Evolutionary conservation across 495 filamentous ascomycete genomes (phyloP).

Genomic region (Penicillium egyptiacum): DNA sequence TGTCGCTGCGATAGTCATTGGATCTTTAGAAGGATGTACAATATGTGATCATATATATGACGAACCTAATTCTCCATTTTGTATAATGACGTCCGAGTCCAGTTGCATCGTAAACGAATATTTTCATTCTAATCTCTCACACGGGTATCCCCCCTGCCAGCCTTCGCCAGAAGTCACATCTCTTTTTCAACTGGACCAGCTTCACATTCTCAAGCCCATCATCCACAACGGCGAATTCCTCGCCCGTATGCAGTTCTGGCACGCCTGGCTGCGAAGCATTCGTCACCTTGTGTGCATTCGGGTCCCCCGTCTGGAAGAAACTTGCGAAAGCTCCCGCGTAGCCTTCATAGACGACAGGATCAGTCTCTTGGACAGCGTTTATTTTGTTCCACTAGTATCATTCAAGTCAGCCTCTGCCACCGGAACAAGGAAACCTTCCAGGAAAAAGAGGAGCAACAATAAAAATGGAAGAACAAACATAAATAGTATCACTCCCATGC

Average conservation of each 20-base stretch:
- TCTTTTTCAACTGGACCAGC: conserved; percentile 39
- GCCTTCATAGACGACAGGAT: conserved; percentile 56
- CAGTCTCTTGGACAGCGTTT: conserved; percentile 52
- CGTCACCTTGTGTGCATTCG: conserved; percentile 59
- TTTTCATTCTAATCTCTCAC: conserved; percentile 16
- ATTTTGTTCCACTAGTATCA: conserved; percentile 53
- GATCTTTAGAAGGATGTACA: conserved; percentile 12
- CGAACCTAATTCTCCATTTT: conserved; percentile 10
- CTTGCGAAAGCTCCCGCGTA: conserved; percentile 60
- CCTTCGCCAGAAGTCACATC: conserved; percentile 57
- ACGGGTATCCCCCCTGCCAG: conserved; percentile 43
- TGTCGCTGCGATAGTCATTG: conserved; percentile 12
- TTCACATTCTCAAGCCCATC: conserved; percentile 43
- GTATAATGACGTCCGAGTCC: not conserved
- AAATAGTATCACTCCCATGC: conserved; percentile 59
- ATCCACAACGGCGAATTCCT: conserved; percentile 52
- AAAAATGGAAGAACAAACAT: conserved; percentile 36
- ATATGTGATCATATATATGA: conserved; percentile 13
- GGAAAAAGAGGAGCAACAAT: not conserved
- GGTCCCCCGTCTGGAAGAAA: conserved; percentile 60
- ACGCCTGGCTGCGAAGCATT: conserved; percentile 43
- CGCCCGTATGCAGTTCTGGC: conserved; percentile 39
- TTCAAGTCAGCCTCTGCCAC: conserved; percentile 2
- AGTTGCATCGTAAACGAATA: not conserved
- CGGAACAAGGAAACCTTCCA: not conserved